These are phyloP conservation scores for Russula emetica DNA, from an alignment of 768 basidiomycete species.

Conservation along the genomic window DNA sequence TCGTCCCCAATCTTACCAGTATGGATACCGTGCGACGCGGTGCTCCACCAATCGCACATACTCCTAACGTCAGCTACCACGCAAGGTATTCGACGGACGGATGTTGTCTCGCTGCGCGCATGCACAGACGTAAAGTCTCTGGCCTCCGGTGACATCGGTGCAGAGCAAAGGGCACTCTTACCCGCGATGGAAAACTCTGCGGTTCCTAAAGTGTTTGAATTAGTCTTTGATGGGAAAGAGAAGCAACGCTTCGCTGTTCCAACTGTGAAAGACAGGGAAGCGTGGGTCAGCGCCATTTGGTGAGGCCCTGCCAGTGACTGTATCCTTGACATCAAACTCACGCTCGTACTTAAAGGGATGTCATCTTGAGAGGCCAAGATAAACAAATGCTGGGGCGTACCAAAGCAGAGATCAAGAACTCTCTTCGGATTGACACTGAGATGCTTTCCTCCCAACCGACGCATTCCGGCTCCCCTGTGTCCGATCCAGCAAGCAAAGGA, in stretches of 20 bases:
- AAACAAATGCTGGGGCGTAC: slow-evolving; percentile 27
- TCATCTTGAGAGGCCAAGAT: slow-evolving; percentile 44
- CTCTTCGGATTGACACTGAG: slow-evolving; percentile 29
- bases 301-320: slow-evolving; percentile 32
- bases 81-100: slow-evolving; percentile 40
- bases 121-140: slow-evolving; percentile 67
- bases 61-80: slow-evolving; percentile 47
- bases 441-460: not conserved
- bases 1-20: slow-evolving; percentile 36
- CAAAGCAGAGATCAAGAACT: slow-evolving; percentile 14
- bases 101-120: slow-evolving; percentile 45
- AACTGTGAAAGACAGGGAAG: slow-evolving; percentile 59
- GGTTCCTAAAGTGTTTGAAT: slow-evolving; percentile 56
- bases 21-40: slow-evolving; percentile 48
- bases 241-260: slow-evolving; percentile 59
- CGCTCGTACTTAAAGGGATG: slow-evolving; percentile 45
- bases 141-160: slow-evolving; percentile 39
- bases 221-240: slow-evolving; percentile 51
- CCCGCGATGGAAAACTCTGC: slow-evolving; percentile 37
- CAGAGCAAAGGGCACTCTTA: slow-evolving; percentile 45
- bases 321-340: slow-evolving; percentile 1
- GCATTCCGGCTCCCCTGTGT: not conserved
- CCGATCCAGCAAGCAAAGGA: not conserved
- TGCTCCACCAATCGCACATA: slow-evolving; percentile 40
- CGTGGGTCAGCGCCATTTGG: slow-evolving; percentile 76